phyloP scores from a whole-genome alignment of 345 rosid genomes.

The Gossypium longicalyx region DNA sequence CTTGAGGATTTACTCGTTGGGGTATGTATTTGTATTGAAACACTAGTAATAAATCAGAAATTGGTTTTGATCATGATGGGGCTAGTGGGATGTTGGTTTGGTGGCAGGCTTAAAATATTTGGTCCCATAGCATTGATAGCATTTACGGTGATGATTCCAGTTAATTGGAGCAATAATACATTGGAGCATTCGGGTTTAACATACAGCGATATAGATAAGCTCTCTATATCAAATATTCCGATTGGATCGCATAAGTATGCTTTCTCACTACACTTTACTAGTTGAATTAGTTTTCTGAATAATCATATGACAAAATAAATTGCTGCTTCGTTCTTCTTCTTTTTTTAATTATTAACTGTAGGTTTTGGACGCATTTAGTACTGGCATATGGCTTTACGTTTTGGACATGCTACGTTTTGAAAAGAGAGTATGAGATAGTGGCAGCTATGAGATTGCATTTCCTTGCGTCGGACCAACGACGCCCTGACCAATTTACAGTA shows the following conservation, averaged over 20 bases:
- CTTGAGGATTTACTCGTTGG: conserved; percentile 74
- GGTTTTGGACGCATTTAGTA: conserved; percentile 88
- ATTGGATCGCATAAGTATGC: conserved; percentile 59
- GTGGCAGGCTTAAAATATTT: conserved; percentile 77
- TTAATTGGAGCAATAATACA: conserved; percentile 77
- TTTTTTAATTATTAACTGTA: conserved; percentile 25
- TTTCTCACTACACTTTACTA: neutral
- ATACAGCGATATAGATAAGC: conserved; percentile 70
- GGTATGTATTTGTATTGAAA: conserved; percentile 37
- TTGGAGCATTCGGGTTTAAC: conserved; percentile 52
- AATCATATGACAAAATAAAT: neutral
- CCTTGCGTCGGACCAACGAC: conserved; percentile 72
- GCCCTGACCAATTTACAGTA: conserved; percentile 89
- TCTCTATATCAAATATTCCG: conserved; percentile 88
- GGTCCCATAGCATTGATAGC: conserved; percentile 71
- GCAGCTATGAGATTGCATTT: conserved; percentile 83
- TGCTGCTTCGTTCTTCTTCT: neutral
- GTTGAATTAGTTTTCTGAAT: neutral
- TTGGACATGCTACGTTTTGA: conserved; percentile 84
- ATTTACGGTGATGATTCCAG: conserved; percentile 70
- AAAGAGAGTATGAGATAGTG: conserved; percentile 67
- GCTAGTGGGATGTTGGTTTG: neutral
- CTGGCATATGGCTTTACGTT: conserved; percentile 87
- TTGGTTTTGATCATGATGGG: neutral
- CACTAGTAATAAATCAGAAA: too few species aligned